Percentiles rank a stretch among this genome's conserved stretches.
These are phyloP conservation scores for Rhodotorula glutinis DNA, from an alignment of 1,284 basidiomycete genomes.

Conservation along the genomic window DNA sequence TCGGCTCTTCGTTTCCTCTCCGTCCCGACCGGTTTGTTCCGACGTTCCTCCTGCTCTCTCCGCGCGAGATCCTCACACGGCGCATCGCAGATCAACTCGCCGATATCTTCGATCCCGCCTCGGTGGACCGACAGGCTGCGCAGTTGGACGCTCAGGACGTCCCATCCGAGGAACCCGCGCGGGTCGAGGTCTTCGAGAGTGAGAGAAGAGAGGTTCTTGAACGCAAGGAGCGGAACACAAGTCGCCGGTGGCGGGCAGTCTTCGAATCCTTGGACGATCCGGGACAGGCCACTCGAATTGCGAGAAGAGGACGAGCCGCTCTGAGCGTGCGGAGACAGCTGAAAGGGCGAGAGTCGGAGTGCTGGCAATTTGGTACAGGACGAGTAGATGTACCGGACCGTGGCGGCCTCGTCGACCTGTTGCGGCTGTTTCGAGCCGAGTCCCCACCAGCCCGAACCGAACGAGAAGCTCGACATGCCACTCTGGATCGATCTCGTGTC, in stretches of 20 bases:
- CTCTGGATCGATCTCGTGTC: slow-evolving; percentile 49
- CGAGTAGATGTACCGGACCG: slow-evolving; percentile 80
- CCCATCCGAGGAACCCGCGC: slow-evolving; percentile 78
- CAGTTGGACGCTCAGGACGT: slow-evolving; percentile 67
- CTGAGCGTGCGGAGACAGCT: background rate
- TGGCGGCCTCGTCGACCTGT: slow-evolving; percentile 57
- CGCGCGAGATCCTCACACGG: slow-evolving; percentile 70
- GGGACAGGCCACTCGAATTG: slow-evolving; percentile 5
- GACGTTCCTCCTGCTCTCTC: slow-evolving; percentile 47
- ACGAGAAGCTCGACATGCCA: slow-evolving; percentile 67
- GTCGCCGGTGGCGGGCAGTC: slow-evolving; percentile 69
- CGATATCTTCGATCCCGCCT: slow-evolving; percentile 78
- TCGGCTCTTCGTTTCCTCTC: slow-evolving; percentile 48
- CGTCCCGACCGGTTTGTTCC: slow-evolving; percentile 14
- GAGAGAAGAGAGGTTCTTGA: slow-evolving; percentile 74
- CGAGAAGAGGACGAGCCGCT: background rate
- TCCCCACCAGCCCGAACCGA: slow-evolving; percentile 68
- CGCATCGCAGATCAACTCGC: slow-evolving; percentile 70
- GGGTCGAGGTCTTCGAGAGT: slow-evolving; percentile 78
- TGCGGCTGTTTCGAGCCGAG: slow-evolving; percentile 52
- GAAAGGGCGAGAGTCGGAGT: slow-evolving; percentile 50
- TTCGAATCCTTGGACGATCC: slow-evolving; percentile 62
- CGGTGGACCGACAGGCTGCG: slow-evolving; percentile 68
- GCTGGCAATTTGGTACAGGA: slow-evolving; percentile 82
- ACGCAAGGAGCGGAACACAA: slow-evolving; percentile 73